These are phyloP conservation scores for Cutaneotrichosporon cyanovorans DNA, from an alignment of 1,284 basidiomycete genomes.

Conservation along the genomic window DNA sequence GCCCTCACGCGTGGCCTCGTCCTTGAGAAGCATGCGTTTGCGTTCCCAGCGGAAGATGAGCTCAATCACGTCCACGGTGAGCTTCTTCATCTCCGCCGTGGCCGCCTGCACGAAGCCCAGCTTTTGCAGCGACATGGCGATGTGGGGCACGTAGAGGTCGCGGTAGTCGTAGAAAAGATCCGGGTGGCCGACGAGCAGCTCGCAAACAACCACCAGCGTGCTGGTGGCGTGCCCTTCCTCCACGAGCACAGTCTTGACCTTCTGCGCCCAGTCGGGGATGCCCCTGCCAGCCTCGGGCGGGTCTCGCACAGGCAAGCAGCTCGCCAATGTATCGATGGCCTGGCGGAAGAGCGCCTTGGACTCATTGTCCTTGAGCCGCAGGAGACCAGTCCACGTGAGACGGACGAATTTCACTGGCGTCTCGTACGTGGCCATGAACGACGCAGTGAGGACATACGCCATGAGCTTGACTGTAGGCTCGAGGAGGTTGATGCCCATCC, in stretches of 20 bases:
- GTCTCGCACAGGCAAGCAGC: constrained; percentile 61
- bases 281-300: constrained; percentile 52
- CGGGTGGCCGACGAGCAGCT: constrained; percentile 84
- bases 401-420: constrained; percentile 89
- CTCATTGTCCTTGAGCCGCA: constrained; percentile 73
- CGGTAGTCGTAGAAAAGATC: constrained; percentile 90
- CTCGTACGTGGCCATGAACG: constrained; percentile 86
- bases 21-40: constrained; percentile 48
- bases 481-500: constrained; percentile 66
- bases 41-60: constrained; percentile 85
- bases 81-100: constrained; percentile 69
- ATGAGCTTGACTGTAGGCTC: constrained; percentile 83
- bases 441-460: constrained; percentile 85
- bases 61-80: constrained; percentile 77
- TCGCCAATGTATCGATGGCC: constrained; percentile 85
- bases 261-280: constrained; percentile 76
- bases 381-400: constrained; percentile 87
- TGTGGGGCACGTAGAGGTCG: constrained; percentile 90
- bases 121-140: constrained; percentile 82
- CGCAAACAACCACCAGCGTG: constrained; percentile 82
- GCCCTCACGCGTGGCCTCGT: constrained; percentile 20
- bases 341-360: constrained; percentile 69
- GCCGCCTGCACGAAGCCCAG: constrained; percentile 71
- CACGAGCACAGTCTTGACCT: constrained; percentile 74
- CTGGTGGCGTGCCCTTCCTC: constrained; percentile 80